Evolutionary conservation across 257 asterid species (phyloP).

Genomic region (Buddleja alternifolia): DNA sequence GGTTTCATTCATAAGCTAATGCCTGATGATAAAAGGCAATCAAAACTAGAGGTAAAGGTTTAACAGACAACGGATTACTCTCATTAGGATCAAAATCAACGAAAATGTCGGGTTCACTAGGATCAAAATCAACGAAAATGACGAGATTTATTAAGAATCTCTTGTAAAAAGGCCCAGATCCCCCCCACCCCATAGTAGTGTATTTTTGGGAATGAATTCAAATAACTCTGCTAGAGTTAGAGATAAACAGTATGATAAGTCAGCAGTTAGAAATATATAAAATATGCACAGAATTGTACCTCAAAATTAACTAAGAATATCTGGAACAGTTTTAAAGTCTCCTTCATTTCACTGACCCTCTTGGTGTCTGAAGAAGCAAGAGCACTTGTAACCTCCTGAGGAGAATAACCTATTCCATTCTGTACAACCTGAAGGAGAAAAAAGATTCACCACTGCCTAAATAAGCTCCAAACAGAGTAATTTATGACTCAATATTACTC

Average conservation of each 20-base stretch:
- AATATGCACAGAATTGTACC: slow-evolving; percentile 46
- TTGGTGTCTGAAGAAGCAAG: slow-evolving; percentile 52
- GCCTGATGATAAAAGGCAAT: not conserved
- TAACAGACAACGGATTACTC: not conserved
- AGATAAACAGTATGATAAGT: not conserved
- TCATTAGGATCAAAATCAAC: not conserved
- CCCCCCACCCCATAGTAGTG: not conserved
- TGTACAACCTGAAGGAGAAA: slow-evolving; percentile 63
- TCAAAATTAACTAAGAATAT: slow-evolving; percentile 72
- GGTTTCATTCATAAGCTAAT: no score
- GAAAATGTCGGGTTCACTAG: not conserved
- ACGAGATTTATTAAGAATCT: not conserved
- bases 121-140: not conserved
- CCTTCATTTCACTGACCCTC: slow-evolving; percentile 49
- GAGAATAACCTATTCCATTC: slow-evolving; percentile 64
- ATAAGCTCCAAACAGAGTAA: slow-evolving; percentile 30
- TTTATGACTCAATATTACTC: slow-evolving; percentile 29
- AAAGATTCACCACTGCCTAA: slow-evolving; percentile 6
- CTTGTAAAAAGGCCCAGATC: not conserved
- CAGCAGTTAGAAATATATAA: not conserved
- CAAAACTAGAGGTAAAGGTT: not conserved
- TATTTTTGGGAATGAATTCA: not conserved
- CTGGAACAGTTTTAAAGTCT: slow-evolving; percentile 65
- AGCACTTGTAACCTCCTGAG: slow-evolving; percentile 71
- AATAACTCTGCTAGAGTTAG: slow-evolving; percentile 5